phyloP scores from a whole-genome alignment of 75 land plant species.

The Larix kaempferi region DNA sequence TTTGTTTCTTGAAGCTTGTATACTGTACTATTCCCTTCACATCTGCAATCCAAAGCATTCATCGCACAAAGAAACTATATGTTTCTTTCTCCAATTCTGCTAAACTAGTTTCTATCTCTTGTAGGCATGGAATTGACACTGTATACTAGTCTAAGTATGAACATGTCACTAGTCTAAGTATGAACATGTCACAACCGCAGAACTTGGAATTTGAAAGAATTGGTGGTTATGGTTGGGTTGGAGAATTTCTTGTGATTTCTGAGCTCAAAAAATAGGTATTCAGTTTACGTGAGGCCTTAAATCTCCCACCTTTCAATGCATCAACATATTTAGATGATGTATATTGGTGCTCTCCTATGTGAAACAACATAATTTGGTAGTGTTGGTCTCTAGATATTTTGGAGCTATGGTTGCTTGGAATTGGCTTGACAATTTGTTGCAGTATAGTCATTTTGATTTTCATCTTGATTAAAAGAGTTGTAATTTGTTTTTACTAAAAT shows the following conservation, averaged over 20 bases:
- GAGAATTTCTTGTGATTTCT: conserved; percentile 8
- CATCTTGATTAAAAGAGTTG: neutral
- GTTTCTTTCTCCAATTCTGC: neutral
- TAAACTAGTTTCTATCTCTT: neutral
- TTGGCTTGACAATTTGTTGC: neutral
- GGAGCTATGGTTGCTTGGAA: neutral
- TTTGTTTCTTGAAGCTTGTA: neutral
- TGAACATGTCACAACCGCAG: conserved; percentile 12
- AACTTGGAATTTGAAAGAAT: conserved; percentile 1
- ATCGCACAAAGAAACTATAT: neutral
- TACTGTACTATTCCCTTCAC: neutral
- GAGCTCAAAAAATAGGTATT: conserved; percentile 5
- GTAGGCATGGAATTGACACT: conserved; percentile 10
- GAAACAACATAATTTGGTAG: neutral
- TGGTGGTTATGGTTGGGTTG: conserved; percentile 19
- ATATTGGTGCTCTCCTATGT: neutral
- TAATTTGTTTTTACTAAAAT: neutral
- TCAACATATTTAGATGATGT: conserved; percentile 28
- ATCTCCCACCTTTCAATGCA: conserved; percentile 27
- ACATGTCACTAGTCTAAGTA: conserved; percentile 9
- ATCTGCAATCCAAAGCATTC: neutral
- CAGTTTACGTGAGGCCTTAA: conserved; percentile 11
- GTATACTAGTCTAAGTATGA: conserved; percentile 5
- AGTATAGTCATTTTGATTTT: neutral
- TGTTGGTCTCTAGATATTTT: neutral